Evolutionary conservation across 1,284 basidiomycete species (phyloP).

Genomic region (Leucocoprinus gongylophorus): DNA sequence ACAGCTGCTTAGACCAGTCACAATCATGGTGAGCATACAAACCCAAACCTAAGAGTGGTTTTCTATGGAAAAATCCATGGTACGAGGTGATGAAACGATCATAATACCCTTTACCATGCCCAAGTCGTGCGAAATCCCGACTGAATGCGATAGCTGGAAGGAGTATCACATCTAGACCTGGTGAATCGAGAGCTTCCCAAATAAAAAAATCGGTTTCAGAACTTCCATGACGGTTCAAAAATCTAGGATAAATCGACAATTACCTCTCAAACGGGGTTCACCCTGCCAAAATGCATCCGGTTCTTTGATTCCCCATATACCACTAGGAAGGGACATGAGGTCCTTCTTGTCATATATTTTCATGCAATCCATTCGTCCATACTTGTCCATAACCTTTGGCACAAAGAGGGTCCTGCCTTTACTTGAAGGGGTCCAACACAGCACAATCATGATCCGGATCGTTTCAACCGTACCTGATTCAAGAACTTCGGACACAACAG

Average conservation of each 20-base stretch:
- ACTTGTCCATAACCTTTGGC: slow-evolving; percentile 48
- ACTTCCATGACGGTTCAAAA: too few relatives aligned
- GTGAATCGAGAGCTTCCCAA: slow-evolving; percentile 2
- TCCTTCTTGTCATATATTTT: slow-evolving; percentile 53
- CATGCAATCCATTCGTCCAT: slow-evolving; percentile 60
- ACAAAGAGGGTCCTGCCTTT: slow-evolving; percentile 63
- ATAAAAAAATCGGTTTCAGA: too few relatives aligned
- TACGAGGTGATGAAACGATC: slow-evolving; percentile 64
- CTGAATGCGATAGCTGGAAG: slow-evolving; percentile 69
- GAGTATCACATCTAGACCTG: slow-evolving; percentile 6
- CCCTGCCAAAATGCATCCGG: slow-evolving; percentile 44
- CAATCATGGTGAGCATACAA: slow-evolving; percentile 14
- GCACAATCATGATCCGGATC: background rate
- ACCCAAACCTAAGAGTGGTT: slow-evolving; percentile 56
- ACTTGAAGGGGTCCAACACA: background rate
- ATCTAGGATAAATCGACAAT: slow-evolving; percentile 23
- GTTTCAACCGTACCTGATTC: slow-evolving; percentile 34
- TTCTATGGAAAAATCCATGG: slow-evolving; percentile 30
- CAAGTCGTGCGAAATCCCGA: slow-evolving; percentile 57
- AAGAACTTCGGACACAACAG: slow-evolving; percentile 43
- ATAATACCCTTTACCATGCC: slow-evolving; percentile 78
- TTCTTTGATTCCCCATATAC: slow-evolving; percentile 70
- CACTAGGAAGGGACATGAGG: slow-evolving; percentile 46
- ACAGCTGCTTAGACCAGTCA: background rate
- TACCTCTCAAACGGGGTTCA: slow-evolving; percentile 44